Base-by-base conservation (phyloP, 2,329 filamentous ascomycete genomes). In the Hypoxylon sp. region DNA sequence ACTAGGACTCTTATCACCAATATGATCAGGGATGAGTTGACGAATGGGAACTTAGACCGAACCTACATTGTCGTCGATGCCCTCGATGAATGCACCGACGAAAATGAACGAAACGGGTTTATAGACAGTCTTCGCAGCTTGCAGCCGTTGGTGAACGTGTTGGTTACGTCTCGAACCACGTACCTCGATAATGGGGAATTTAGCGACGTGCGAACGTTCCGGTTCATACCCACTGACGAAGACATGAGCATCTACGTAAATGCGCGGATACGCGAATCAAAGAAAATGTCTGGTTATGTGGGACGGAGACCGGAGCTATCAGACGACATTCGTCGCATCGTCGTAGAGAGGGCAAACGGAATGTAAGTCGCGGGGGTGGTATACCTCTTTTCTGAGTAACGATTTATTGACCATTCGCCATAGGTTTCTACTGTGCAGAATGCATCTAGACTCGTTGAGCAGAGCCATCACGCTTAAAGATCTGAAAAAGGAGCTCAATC, bases 371-470 rank as follows among this genome's bases (percentile, higher is more conserved):
- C 3, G 23, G n/a, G n/a, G n/a, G 5, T 10, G 13, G 4, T 32
- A 25, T 30, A 19, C 19, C 14, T 23, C 14, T 46, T 38, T 19
- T 30, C 34, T 21, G 7, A n/a, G 41, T 34, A 21, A 19, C 10
- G 13, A 17, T 23, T 36, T 13, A 23, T 38, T 60, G 28, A 60
- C 13, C 5, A 17, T n/a, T 21, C 4, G 2, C 17, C 9, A 2
- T 23, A 68, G 66, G 66, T 68, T 68, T 14, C 36, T 68, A n/a
- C 45, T 68, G 34, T 68, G 66, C 28, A 66, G 55, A 45, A 68
- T 68, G 62, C 66, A 68, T 53, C 23, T 68, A 1, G 66, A 68
- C 38, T 63, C 66, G 14, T 30, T 68, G 5, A 68, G 62, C 19
- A 59, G 63, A 41, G 55, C 65, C 5, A 65, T 65, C 3, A 68